Evolutionary conservation across 768 basidiomycete species (phyloP).

Genomic region (Amanita pallidorosea): DNA sequence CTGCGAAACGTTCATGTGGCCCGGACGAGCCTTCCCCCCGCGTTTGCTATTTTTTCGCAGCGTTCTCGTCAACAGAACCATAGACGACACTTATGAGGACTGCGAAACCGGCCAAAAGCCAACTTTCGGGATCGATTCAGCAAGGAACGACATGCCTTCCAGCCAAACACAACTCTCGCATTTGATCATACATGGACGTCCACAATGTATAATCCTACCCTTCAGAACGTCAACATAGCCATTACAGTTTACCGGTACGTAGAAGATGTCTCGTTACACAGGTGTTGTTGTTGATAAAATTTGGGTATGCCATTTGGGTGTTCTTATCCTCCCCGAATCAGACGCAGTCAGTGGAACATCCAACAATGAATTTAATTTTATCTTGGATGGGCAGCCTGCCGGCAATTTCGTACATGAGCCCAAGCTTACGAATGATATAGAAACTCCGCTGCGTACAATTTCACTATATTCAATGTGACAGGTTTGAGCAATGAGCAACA

Average conservation of each 20-base stretch:
- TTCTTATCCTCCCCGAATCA: too few relatives aligned
- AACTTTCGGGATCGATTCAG: slow-evolving; percentile 17
- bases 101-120: slow-evolving; percentile 14
- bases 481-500: too few relatives aligned
- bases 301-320: too few relatives aligned
- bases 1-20: background rate
- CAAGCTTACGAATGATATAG: too few relatives aligned
- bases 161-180: slow-evolving; percentile 11
- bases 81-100: slow-evolving; percentile 26
- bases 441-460: too few relatives aligned
- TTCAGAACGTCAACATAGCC: slow-evolving; percentile 14
- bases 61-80: slow-evolving; percentile 19
- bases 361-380: too few relatives aligned
- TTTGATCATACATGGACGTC: slow-evolving; percentile 20
- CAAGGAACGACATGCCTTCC: slow-evolving; percentile 14
- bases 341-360: too few relatives aligned
- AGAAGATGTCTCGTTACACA: too few relatives aligned
- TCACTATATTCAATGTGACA: too few relatives aligned
- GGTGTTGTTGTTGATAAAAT: too few relatives aligned
- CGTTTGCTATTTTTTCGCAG: background rate
- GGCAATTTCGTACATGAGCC: too few relatives aligned
- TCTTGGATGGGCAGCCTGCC: too few relatives aligned
- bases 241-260: slow-evolving; percentile 5
- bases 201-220: slow-evolving; percentile 18
- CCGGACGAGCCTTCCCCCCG: background rate